A percentile compares a stretch with the other conserved stretches of the same genome.
Conservation (phyloP, 352 stramenopile species). For the Phytophthora idaei region DNA sequence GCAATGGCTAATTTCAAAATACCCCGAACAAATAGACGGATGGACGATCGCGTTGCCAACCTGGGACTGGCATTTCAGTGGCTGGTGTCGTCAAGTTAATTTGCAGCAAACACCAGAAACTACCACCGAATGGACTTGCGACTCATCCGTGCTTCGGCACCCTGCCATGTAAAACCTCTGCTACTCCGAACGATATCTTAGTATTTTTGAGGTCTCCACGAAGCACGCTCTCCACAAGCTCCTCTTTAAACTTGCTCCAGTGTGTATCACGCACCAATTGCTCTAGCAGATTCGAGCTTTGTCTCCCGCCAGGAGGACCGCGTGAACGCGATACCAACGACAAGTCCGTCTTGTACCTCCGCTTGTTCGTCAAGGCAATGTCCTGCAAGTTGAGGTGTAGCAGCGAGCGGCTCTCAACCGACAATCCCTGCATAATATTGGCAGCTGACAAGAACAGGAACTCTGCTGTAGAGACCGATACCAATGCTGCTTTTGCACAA, state of each 20-base stretch:
- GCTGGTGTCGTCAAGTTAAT: slow-evolving; percentile 12
- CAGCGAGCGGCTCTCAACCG: slow-evolving; percentile 34
- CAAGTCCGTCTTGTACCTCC: slow-evolving; percentile 4
- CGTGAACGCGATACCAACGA: neutral
- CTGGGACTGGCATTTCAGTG: slow-evolving; percentile 21
- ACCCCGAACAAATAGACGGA: slow-evolving; percentile 7
- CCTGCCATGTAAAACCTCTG: neutral
- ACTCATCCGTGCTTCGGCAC: slow-evolving; percentile 5
- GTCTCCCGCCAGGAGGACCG: slow-evolving; percentile 3
- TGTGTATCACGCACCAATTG: slow-evolving; percentile 28
- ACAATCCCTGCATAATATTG: slow-evolving; percentile 46
- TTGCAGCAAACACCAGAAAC: neutral
- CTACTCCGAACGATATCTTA: no score
- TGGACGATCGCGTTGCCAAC: slow-evolving; percentile 6
- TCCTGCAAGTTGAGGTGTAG: slow-evolving; percentile 50
- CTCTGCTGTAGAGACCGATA: slow-evolving; percentile 47
- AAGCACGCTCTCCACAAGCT: slow-evolving; percentile 36
- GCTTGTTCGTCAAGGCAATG: slow-evolving; percentile 16
- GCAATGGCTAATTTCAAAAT: slow-evolving; percentile 15
- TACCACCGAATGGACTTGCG: slow-evolving; percentile 1
- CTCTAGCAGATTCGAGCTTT: slow-evolving; percentile 33
- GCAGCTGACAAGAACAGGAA: slow-evolving; percentile 57
- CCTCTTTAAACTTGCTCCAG: slow-evolving; percentile 45
- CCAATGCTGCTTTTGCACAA: slow-evolving; percentile 53
- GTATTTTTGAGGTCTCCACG: neutral